Percentiles rank a stretch among this genome's conserved stretches.
Evolutionary conservation across 2,329 filamentous ascomycete species (phyloP).

Genomic region (Drechslerella stenobrocha): DNA sequence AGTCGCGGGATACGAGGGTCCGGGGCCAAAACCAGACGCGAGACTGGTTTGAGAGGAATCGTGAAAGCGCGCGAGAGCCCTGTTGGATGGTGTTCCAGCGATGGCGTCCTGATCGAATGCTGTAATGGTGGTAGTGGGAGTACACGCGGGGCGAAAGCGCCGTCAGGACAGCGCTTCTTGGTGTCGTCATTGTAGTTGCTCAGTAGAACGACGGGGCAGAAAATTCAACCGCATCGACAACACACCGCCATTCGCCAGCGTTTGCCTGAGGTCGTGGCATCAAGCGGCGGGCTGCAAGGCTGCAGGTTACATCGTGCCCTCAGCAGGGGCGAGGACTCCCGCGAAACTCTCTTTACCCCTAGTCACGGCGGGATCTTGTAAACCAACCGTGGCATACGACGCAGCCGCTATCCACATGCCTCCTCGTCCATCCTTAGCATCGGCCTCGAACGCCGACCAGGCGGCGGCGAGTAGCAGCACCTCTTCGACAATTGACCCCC

Average conservation of each 20-base stretch:
- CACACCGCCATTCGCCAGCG: conserved; percentile 10
- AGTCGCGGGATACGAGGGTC: conserved; percentile 28
- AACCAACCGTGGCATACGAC: neutral
- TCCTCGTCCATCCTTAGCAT: conserved; percentile 21
- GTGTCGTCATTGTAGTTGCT: conserved; percentile 32
- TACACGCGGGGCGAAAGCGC: conserved; percentile 5
- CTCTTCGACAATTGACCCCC: conserved; percentile 28
- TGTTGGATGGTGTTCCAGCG: conserved; percentile 3
- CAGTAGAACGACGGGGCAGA: neutral
- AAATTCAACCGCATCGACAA: conserved; percentile 23
- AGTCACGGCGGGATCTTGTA: neutral
- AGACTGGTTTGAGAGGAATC: neutral
- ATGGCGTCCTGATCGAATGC: conserved; percentile 7
- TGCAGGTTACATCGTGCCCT: too few relatives aligned
- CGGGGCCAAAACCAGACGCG: conserved; percentile 2
- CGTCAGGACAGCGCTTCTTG: neutral
- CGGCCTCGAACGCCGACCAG: conserved; percentile 18
- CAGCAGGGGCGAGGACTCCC: too few relatives aligned
- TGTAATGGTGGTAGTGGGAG: conserved; percentile 8
- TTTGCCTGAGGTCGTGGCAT: too few relatives aligned
- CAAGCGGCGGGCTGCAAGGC: too few relatives aligned
- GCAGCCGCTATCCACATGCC: conserved; percentile 5
- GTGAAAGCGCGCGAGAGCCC: conserved; percentile 4
- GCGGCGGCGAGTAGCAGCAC: conserved; percentile 23
- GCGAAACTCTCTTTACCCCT: neutral